Conservation (phyloP, 805 yeast genomes). For the Komagataella populi region DNA sequence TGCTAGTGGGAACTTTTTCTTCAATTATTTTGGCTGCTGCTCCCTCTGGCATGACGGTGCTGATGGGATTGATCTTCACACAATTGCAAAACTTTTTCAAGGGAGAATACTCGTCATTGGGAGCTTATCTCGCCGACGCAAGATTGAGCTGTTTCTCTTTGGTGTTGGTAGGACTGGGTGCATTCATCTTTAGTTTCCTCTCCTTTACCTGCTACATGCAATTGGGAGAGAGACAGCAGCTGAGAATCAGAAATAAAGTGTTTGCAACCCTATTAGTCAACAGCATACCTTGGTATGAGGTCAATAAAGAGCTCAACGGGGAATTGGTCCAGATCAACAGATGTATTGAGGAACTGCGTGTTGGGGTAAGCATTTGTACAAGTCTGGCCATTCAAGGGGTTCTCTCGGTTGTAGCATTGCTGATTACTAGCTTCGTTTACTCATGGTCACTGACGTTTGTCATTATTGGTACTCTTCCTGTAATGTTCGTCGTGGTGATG, state of each 20-base stretch:
- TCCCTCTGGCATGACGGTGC: constrained; percentile 46
- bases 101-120: constrained; percentile 16
- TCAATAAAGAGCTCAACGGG: constrained; percentile 42
- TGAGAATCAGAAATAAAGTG: constrained; percentile 34
- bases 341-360: constrained; percentile 59
- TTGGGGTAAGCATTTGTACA: constrained; percentile 53
- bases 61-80: constrained; percentile 54
- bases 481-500: constrained; percentile 36
- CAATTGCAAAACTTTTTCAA: constrained; percentile 17
- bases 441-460: constrained; percentile 83
- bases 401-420: constrained; percentile 37
- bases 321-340: constrained; percentile 51
- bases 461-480: constrained; percentile 61
- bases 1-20: constrained; percentile 7
- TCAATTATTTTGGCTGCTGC: constrained; percentile 38
- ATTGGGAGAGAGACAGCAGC: constrained; percentile 61
- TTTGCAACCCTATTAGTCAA: constrained; percentile 29
- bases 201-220: constrained; percentile 50
- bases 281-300: constrained; percentile 52
- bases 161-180: constrained; percentile 30
- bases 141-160: constrained; percentile 21
- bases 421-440: constrained; percentile 54
- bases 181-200: constrained; percentile 32
- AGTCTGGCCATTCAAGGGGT: constrained; percentile 41
- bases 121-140: constrained; percentile 22